Evolutionary conservation across 2,329 filamentous ascomycete genomes (phyloP).

Genomic region (Xylaria sp.): DNA sequence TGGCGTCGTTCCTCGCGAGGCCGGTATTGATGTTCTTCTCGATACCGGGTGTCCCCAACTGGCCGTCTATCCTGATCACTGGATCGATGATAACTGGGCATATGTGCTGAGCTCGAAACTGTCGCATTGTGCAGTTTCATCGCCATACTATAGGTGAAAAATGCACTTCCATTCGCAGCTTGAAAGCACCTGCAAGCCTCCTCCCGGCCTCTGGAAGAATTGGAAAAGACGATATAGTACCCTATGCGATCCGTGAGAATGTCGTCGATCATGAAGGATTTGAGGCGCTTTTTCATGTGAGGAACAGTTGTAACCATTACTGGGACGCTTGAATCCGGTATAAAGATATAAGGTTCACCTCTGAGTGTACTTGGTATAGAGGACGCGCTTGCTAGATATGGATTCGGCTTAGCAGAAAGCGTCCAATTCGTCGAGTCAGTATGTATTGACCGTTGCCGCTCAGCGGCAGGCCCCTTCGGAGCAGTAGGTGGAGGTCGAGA

Average conservation of each 20-base stretch:
- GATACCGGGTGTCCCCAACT: conserved; percentile 61
- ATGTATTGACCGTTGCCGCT: conserved; percentile 53
- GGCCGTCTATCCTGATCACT: conserved; percentile 46
- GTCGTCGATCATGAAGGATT: conserved; percentile 82
- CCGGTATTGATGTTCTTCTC: conserved; percentile 72
- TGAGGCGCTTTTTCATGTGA: conserved; percentile 90
- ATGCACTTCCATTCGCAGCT: conserved; percentile 79
- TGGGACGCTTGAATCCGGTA: conserved; percentile 87
- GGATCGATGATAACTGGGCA: conserved; percentile 42
- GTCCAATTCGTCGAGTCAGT: conserved; percentile 52
- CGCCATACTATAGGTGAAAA: conserved; percentile 92
- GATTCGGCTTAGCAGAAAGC: conserved; percentile 58
- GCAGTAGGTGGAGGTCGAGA: conserved; percentile 82
- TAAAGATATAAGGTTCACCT: conserved; percentile 88
- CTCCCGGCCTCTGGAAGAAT: conserved; percentile 78
- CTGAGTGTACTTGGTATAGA: conserved; percentile 76
- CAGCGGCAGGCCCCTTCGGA: conserved; percentile 82
- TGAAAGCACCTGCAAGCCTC: conserved; percentile 85
- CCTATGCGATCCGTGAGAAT: conserved; percentile 86
- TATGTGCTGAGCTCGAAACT: conserved; percentile 48
- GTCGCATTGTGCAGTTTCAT: conserved; percentile 78
- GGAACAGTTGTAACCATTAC: conserved; percentile 85
- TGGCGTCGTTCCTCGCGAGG: conserved; percentile 76
- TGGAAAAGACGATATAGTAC: conserved; percentile 92
- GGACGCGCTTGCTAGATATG: conserved; percentile 70